Evolutionary conservation across 2,329 filamentous ascomycete species (phyloP), one percentile per base, ranked within the genome.

Genomic region (Leptographium radiaticola): DNA sequence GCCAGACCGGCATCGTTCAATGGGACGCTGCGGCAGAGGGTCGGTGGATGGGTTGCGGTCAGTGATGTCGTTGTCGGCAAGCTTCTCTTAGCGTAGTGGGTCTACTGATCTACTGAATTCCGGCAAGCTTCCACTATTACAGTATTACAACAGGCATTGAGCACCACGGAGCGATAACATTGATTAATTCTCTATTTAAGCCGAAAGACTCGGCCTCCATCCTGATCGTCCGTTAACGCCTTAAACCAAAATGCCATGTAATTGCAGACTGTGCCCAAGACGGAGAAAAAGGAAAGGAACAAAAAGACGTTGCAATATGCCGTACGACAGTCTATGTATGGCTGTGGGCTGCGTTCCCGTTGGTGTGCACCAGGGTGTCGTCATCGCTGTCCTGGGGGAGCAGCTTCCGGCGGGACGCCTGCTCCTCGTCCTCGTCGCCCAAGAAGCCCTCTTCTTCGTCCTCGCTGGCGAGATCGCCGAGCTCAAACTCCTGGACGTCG

Each of bases 401-500:
- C 51, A 68, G 58, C 47, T 66, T 68, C 52, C 69, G 66, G 61
- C 71, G 70, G 18, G 65, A 60, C 4, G 65, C 66, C 20, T 65
- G 63, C 44, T 73, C 73, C 13, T 79, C 71, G 6, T 84, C 84
- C 52, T 95, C 89, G 25, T 93, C 89, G 48, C 94, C 89, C 53
- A 86, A 91, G 66, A 90, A 91, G 0, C 87, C 91, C 54, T 93
- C 88, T 2, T 84, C 84, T 52, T 95, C 89, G 18, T 94, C 89
- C 46, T 95, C 90, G 55, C 86, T 93, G 66, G 90, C 90, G 42
- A 98, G 70, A 0, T 88, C 91, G 56, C 93, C 89, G 1, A 98
- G 75, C 69, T 97, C 93, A 66, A 95, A 98, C 61, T 95, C 89
- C 65, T 96, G 86, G 0, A 87, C 90, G 64, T 95, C 90, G 34